Evolutionary conservation across 2,329 filamentous ascomycete species (phyloP).

Genomic region (Monosporascus sp.): DNA sequence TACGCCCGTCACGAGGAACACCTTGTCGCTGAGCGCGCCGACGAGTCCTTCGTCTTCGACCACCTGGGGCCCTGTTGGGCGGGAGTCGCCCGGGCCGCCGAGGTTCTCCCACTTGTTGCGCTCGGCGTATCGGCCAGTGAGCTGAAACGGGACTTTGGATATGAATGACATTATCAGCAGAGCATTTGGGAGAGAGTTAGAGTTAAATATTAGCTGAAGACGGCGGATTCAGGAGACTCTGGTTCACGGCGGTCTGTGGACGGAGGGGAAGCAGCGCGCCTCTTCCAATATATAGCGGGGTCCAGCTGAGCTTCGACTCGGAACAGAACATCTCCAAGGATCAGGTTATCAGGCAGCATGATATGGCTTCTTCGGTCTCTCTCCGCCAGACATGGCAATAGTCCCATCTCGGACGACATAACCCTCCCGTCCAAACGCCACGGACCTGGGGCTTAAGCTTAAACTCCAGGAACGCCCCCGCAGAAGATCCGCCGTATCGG

Average conservation of each 20-base stretch:
- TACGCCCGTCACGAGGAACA: conserved; percentile 36
- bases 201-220: too few relatives aligned
- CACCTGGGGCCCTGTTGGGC: conserved; percentile 32
- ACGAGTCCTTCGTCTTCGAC: conserved; percentile 28
- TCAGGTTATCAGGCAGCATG: too few relatives aligned
- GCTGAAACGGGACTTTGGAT: conserved; percentile 12
- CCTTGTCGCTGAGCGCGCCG: conserved; percentile 30
- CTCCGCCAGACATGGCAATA: neutral
- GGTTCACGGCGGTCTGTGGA: too few relatives aligned
- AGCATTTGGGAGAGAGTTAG: neutral
- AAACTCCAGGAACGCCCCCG: neutral
- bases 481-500: neutral
- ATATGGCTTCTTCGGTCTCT: neutral
- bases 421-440: neutral
- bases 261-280: too few relatives aligned
- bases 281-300: too few relatives aligned
- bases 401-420: too few relatives aligned
- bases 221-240: too few relatives aligned
- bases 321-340: too few relatives aligned
- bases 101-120: conserved; percentile 16
- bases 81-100: conserved; percentile 30
- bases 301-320: too few relatives aligned
- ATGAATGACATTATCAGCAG: conserved; percentile 3
- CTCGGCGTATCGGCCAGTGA: conserved; percentile 19
- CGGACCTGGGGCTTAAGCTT: neutral